Percentiles rank a stretch among this genome's conserved stretches.
phyloP scores from a whole-genome alignment of 192 early-diverging fungal species.

The Backusella parvicylindrica region DNA sequence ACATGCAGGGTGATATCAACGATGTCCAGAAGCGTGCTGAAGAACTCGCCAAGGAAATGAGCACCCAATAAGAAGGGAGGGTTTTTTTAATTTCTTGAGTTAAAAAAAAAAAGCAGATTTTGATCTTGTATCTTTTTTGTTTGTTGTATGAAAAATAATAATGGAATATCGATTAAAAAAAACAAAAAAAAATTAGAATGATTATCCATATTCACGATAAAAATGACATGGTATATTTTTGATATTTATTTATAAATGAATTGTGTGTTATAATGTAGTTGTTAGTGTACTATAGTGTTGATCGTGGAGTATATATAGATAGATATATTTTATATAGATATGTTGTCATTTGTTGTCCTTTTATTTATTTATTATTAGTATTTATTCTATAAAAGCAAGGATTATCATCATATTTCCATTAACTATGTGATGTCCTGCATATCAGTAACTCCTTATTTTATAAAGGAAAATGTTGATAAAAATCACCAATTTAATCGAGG shows the following conservation, averaged over 20 bases:
- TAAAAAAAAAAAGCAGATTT: constrained; percentile 6
- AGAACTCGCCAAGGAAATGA: constrained; percentile 34
- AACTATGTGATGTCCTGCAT: not conserved
- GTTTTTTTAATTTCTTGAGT: constrained; percentile 1
- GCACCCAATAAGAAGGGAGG: constrained; percentile 14
- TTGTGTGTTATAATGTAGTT: not conserved
- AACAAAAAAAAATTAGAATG: not conserved
- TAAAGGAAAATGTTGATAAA: not conserved
- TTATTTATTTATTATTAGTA: not conserved
- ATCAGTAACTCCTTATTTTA: not conserved
- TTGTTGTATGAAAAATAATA: not conserved
- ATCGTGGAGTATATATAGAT: not conserved
- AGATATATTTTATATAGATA: no score
- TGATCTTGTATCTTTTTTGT: constrained; percentile 9
- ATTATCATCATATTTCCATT: not conserved
- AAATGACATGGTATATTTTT: not conserved
- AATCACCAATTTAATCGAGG: not conserved
- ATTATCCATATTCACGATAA: not conserved
- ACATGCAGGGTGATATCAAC: constrained; percentile 97
- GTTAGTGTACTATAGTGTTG: not conserved
- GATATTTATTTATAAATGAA: not conserved
- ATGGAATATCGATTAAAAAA: constrained; percentile 3
- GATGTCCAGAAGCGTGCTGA: constrained; percentile 91
- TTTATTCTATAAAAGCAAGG: not conserved
- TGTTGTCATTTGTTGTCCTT: constrained; percentile 1